Percentiles rank a stretch among this genome's conserved stretches.
Evolutionary conservation across 192 early-diverging fungal genomes (phyloP).

Genomic region (Phlyctochytrium planicorne): DNA sequence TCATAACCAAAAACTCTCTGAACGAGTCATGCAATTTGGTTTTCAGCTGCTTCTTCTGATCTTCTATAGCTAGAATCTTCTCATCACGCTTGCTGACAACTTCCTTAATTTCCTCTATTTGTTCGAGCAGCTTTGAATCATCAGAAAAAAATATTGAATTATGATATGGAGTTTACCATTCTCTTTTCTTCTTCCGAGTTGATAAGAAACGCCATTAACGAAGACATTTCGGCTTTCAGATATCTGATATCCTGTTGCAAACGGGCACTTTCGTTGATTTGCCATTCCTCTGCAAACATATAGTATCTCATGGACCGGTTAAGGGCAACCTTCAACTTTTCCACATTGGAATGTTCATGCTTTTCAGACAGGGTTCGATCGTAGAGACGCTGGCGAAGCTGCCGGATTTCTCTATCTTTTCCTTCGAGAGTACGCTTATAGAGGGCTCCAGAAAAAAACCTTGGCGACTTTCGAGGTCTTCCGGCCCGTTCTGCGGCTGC

Average conservation of each 20-base stretch:
- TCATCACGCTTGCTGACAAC: conserved; percentile 30
- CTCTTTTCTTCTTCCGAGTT: conserved; percentile 59
- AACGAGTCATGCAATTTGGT: conserved; percentile 48
- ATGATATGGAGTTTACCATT: conserved; percentile 33
- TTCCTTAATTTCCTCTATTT: conserved; percentile 38
- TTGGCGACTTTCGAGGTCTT: conserved; percentile 7
- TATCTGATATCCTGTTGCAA: conserved; percentile 48
- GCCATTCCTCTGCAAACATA: conserved; percentile 62
- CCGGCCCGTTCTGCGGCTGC: not conserved
- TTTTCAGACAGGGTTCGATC: conserved; percentile 25
- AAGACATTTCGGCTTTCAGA: conserved; percentile 53
- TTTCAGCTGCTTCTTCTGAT: conserved; percentile 38
- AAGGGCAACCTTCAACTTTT: conserved; percentile 46
- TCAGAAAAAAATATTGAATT: not conserved
- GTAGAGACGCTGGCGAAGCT: conserved; percentile 46
- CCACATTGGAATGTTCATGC: conserved; percentile 36
- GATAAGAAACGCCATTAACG: conserved; percentile 58
- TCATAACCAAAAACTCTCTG: conserved; percentile 55
- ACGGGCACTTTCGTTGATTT: conserved; percentile 43
- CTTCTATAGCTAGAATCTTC: conserved; percentile 23
- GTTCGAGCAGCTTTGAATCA: conserved; percentile 29
- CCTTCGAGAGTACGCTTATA: conserved; percentile 52
- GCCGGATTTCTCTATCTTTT: conserved; percentile 48
- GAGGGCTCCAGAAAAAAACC: conserved; percentile 44
- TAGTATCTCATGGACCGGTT: conserved; percentile 56